Evolutionary conservation across 257 asterid species (phyloP).

Genomic region (Jacaranda mimosifolia): DNA sequence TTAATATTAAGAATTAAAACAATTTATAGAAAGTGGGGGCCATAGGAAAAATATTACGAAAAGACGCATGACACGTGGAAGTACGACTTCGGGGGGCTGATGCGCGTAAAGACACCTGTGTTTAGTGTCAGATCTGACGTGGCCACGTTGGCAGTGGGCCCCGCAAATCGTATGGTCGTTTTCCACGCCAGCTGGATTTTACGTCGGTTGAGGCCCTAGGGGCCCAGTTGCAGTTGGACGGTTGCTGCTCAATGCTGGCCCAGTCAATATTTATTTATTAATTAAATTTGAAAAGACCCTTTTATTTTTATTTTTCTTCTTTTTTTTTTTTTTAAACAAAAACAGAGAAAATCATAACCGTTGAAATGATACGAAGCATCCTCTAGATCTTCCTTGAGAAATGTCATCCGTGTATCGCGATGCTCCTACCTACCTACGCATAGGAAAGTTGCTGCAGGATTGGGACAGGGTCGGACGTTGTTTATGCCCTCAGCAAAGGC

Average conservation of each 20-base stretch:
- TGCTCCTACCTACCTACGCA: too few relatives aligned
- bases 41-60: not conserved
- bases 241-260: not conserved
- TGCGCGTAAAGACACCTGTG: conserved; percentile 53
- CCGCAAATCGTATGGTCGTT: conserved; percentile 45
- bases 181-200: conserved; percentile 57
- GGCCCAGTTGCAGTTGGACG: conserved; percentile 28
- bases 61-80: conserved; percentile 52
- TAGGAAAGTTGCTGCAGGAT: too few relatives aligned
- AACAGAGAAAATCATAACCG: too few relatives aligned
- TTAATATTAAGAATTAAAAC: too few relatives aligned
- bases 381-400: too few relatives aligned
- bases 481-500: too few relatives aligned
- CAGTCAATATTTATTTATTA: not conserved
- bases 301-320: not conserved
- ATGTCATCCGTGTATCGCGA: too few relatives aligned
- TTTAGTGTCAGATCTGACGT: conserved; percentile 61
- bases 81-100: conserved; percentile 14
- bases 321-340: too few relatives aligned
- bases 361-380: too few relatives aligned
- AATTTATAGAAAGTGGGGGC: too few relatives aligned
- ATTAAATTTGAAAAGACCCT: not conserved
- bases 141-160: conserved; percentile 65
- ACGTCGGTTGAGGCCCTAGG: conserved; percentile 34
- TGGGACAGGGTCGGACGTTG: too few relatives aligned